These are phyloP conservation scores for Lathyrus sativus DNA, from an alignment of 306 rosid genomes.

Conservation along the genomic window DNA sequence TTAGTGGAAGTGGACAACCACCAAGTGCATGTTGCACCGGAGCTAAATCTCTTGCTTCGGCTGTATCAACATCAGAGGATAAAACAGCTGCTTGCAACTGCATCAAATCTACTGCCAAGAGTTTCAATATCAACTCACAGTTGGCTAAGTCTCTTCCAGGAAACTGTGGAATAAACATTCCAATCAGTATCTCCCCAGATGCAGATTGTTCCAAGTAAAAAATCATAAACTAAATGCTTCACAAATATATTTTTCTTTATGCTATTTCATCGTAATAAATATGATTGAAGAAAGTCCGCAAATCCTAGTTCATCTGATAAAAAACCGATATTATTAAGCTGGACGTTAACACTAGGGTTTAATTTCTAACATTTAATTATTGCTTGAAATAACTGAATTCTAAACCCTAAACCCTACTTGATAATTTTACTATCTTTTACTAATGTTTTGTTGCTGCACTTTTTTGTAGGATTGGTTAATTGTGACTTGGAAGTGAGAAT, in stretches of 20 bases:
- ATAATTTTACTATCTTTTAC: neutral
- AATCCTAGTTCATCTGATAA: too few relatives aligned
- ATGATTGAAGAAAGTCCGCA: too few relatives aligned
- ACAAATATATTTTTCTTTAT: neutral
- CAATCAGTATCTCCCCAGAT: constrained; percentile 55
- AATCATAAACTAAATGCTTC: neutral
- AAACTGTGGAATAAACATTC: constrained; percentile 58
- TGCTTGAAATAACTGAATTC: too few relatives aligned
- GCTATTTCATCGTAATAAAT: too few relatives aligned
- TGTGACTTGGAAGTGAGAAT: constrained; percentile 35
- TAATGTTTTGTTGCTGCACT: neutral
- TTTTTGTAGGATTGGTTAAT: constrained; percentile 46
- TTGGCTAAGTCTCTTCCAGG: constrained; percentile 68
- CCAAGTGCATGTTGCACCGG: constrained; percentile 71
- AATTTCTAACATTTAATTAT: too few relatives aligned
- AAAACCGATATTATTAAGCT: too few relatives aligned
- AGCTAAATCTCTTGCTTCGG: constrained; percentile 58
- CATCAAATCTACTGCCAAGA: constrained; percentile 61
- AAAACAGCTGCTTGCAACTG: constrained; percentile 68
- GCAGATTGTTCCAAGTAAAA: constrained; percentile 73
- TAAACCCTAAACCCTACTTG: too few relatives aligned
- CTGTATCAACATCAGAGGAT: constrained; percentile 54
- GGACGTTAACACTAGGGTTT: too few relatives aligned
- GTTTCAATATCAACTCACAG: constrained; percentile 45
- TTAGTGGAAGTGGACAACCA: constrained; percentile 69